A percentile compares a stretch with the other conserved stretches of the same genome.
Conservation (phyloP, 129 eudicot species). For the Chrysanthemum seticuspe region DNA sequence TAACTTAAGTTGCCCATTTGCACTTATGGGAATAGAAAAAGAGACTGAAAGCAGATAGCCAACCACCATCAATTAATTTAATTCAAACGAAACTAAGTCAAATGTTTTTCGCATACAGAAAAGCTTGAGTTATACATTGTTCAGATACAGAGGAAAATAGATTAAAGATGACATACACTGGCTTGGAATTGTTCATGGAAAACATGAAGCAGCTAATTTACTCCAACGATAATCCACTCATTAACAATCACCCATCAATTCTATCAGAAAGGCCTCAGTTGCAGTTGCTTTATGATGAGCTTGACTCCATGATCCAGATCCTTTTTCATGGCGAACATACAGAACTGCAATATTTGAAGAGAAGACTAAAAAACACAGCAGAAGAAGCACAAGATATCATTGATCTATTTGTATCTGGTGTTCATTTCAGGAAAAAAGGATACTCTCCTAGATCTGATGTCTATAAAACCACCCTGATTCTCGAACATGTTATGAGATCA, state of each 20-base stretch:
- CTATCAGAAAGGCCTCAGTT: not conserved
- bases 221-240: not conserved
- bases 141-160: too few species aligned
- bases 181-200: slow-evolving; percentile 10
- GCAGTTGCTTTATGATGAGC: slow-evolving; percentile 14
- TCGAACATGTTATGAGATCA: slow-evolving; percentile 14
- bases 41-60: too few species aligned
- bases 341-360: not conserved
- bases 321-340: not conserved
- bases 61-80: too few species aligned
- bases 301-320: not conserved
- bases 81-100: too few species aligned
- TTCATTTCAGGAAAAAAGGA: not conserved
- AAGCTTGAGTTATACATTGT: too few species aligned
- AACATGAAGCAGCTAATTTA: slow-evolving; percentile 14
- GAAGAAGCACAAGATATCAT: slow-evolving; percentile 14
- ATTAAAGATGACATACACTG: slow-evolving; percentile 15
- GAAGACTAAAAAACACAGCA: not conserved
- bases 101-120: too few species aligned
- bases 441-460: not conserved
- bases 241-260: not conserved
- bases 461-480: not conserved
- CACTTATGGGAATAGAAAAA: too few species aligned
- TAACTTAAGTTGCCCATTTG: too few species aligned
- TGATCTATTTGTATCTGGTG: not conserved